Percentiles rank a stretch among this genome's conserved stretches.
Conservation (phyloP, 1,284 basidiomycete species). For the Tilletiopsis washingtonensis region DNA sequence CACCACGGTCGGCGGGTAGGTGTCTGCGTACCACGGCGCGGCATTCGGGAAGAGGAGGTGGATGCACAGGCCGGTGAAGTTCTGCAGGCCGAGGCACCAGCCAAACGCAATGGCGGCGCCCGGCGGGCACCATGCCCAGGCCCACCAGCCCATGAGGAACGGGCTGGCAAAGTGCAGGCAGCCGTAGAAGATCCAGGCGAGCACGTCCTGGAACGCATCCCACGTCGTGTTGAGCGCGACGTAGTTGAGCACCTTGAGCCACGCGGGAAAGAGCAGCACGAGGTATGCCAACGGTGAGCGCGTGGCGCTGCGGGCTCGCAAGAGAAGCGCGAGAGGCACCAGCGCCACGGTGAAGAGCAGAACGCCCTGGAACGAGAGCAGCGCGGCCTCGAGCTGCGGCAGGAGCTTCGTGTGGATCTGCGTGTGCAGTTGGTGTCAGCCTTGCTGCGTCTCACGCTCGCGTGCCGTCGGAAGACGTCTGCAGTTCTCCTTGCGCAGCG, state of each 20-base stretch:
- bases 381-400: conserved; percentile 10
- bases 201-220: conserved; percentile 5
- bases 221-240: conserved; percentile 9
- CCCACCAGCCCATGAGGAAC: conserved; percentile 27
- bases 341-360: conserved; percentile 16
- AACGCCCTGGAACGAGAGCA: conserved; percentile 14
- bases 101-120: conserved; percentile 27
- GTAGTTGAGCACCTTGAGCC: conserved; percentile 8
- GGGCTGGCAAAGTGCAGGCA: conserved; percentile 24
- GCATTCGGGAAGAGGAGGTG: conserved; percentile 31
- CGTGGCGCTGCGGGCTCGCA: conserved; percentile 2
- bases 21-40: conserved; percentile 25
- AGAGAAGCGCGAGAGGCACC: conserved; percentile 12
- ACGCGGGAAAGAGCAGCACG: conserved; percentile 11
- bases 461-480: too few species aligned
- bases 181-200: conserved; percentile 8
- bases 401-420: conserved; percentile 32
- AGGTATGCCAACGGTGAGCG: conserved; percentile 8
- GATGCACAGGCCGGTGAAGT: conserved; percentile 22
- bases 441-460: too few species aligned
- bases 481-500: too few species aligned
- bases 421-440: too few species aligned
- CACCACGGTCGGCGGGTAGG: conserved; percentile 13
- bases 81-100: conserved; percentile 24
- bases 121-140: conserved; percentile 28